Evolutionary conservation across 2,329 filamentous ascomycete species (phyloP).

Genomic region (Pyrenophora graminea): DNA sequence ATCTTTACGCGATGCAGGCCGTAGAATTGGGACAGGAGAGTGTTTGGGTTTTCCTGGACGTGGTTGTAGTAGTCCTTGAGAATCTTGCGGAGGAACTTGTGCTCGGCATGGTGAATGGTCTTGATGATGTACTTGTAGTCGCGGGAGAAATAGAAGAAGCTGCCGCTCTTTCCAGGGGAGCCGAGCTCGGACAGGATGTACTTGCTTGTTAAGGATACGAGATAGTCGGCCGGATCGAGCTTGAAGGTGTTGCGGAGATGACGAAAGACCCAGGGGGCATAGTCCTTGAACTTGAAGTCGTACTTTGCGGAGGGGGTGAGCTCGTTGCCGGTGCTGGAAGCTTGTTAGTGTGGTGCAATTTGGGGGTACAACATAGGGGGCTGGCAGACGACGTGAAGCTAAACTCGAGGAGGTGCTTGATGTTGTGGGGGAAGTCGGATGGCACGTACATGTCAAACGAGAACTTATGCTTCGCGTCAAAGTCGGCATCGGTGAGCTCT

Average conservation of each 20-base stretch:
- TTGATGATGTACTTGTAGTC: slow-evolving; percentile 99
- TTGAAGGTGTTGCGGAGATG: slow-evolving; percentile 85
- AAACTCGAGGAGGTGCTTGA: slow-evolving; percentile 19
- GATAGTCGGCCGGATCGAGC: slow-evolving; percentile 93
- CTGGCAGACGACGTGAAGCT: slow-evolving; percentile 18
- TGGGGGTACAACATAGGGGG: slow-evolving; percentile 1
- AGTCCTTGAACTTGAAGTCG: slow-evolving; percentile 99
- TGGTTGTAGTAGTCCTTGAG: slow-evolving; percentile 92
- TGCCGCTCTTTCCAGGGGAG: slow-evolving; percentile 96
- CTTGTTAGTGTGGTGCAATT: slow-evolving; percentile 35
- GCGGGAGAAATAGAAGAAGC: slow-evolving; percentile 98
- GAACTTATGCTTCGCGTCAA: slow-evolving; percentile 93
- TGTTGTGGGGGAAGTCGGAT: slow-evolving; percentile 22
- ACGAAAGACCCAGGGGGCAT: slow-evolving; percentile 99
- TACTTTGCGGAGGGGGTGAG: slow-evolving; percentile 97
- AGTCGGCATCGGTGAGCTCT: slow-evolving; percentile 86
- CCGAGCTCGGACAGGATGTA: slow-evolving; percentile 97
- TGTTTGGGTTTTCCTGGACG: slow-evolving; percentile 91
- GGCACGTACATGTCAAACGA: slow-evolving; percentile 90
- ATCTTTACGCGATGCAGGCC: slow-evolving; percentile 97
- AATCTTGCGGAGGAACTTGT: slow-evolving; percentile 83
- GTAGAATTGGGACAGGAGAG: slow-evolving; percentile 95
- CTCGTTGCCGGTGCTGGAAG: slow-evolving; percentile 83
- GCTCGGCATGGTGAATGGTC: slow-evolving; percentile 94
- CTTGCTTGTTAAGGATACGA: slow-evolving; percentile 97